Evolutionary conservation across 2,329 filamentous ascomycete genomes (phyloP).

Genomic region (Beauveria sp.): DNA sequence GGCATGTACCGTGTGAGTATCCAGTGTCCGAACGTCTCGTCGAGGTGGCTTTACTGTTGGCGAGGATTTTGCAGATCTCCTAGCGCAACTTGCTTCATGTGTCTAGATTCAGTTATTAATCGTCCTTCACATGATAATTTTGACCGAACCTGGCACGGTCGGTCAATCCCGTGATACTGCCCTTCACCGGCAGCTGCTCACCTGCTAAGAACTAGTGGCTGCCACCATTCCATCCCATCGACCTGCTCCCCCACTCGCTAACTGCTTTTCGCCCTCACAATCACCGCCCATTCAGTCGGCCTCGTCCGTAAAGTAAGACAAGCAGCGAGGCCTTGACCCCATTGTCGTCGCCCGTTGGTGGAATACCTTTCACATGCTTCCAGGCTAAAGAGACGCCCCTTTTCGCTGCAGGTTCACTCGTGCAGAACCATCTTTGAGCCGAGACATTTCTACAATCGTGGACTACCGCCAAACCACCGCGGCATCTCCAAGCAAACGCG

Average conservation of each 20-base stretch:
- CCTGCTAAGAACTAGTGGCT: background rate
- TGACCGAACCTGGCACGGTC: background rate
- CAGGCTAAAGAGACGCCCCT: background rate
- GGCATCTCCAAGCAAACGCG: slow-evolving; percentile 3
- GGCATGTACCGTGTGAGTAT: too few relatives aligned
- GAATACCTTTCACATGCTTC: slow-evolving; percentile 8
- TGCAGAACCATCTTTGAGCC: background rate
- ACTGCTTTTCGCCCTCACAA: slow-evolving; percentile 5
- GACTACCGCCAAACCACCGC: background rate
- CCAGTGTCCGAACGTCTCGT: too few relatives aligned
- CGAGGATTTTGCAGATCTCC: background rate
- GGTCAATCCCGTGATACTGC: background rate
- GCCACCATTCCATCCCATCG: background rate
- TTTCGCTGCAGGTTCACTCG: background rate
- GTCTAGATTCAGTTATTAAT: background rate
- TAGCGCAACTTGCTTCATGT: background rate
- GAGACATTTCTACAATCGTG: slow-evolving; percentile 9
- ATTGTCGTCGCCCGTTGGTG: slow-evolving; percentile 12
- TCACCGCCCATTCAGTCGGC: background rate
- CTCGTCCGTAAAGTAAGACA: slow-evolving; percentile 19
- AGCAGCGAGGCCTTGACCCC: slow-evolving; percentile 16
- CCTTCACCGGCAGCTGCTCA: background rate
- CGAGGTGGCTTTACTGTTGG: too few relatives aligned
- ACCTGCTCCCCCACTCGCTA: background rate
- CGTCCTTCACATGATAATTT: background rate